Conservation (phyloP, 208 protist species). For the Leishmania martiniquensis region DNA sequence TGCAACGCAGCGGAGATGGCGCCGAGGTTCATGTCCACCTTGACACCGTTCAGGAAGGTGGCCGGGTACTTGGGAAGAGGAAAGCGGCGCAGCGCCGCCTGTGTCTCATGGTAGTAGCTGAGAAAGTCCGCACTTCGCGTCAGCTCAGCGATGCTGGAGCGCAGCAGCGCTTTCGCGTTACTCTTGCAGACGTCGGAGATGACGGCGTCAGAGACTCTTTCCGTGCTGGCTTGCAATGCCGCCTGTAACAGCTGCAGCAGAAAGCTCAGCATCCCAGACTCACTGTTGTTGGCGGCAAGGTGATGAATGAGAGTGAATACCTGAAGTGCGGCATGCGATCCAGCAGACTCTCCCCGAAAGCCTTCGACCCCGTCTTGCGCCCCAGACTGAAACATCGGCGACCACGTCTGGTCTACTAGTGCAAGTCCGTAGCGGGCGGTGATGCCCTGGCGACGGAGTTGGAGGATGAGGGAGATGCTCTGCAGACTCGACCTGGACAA, state of each 20-base stretch:
- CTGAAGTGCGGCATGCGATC: constrained; percentile 22
- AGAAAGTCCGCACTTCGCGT: constrained; percentile 27
- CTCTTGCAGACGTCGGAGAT: constrained; percentile 12
- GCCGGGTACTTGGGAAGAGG: constrained; percentile 21
- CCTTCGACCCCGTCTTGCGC: background rate
- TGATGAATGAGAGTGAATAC: constrained; percentile 23
- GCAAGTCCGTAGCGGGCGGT: constrained; percentile 29
- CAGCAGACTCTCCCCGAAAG: background rate
- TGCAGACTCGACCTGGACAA: constrained; percentile 17
- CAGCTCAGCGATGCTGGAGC: constrained; percentile 28
- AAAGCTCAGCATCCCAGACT: constrained; percentile 13
- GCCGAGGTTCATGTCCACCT: constrained; percentile 2
- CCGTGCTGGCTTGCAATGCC: background rate
- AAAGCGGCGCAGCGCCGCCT: constrained; percentile 35
- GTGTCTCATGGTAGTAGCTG: constrained; percentile 38
- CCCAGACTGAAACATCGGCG: constrained; percentile 10
- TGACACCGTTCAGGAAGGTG: constrained; percentile 58
- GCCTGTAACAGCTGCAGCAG: constrained; percentile 20
- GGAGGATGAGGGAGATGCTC: constrained; percentile 5
- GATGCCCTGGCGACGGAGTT: constrained; percentile 1
- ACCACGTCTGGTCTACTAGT: constrained; percentile 27
- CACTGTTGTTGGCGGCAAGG: constrained; percentile 3
- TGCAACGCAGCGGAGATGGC: constrained; percentile 17
- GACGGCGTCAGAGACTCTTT: background rate
- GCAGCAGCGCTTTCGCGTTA: background rate